Evolutionary conservation across 805 yeast species (phyloP), one percentile per base, ranked within the genome.

Genomic region (Candida sithepensis): DNA sequence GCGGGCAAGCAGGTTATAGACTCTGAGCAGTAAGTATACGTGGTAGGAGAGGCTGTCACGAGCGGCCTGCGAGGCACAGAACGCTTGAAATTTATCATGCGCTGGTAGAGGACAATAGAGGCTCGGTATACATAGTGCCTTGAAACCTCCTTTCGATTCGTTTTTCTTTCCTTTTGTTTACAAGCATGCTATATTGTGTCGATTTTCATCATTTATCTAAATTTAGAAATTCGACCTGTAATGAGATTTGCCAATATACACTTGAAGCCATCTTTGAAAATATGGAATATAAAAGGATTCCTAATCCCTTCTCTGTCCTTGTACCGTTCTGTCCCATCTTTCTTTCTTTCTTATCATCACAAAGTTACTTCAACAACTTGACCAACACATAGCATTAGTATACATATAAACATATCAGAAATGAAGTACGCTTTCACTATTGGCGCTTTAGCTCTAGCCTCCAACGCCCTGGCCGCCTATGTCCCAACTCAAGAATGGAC

Each of bases 401-500:
- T 5, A 30, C 4, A 30, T 5, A 30, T 12, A 10, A 26, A 26
- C 4, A 40, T 26, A 34, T 16, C n/a, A 68, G 32, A 61, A 72
- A 34, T 71, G 76, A 75, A 72, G 67, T 69, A 66, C 69, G 63
- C 67, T 47, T 60, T 58, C 52, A 53, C 73, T 40, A 48, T 70
- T 41, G 54, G 67, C 45, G 60, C 72, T 43, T 58, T 73, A 42
- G 66, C 77, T 49, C 58, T 78, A 42, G 71, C 72, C 40, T 60
- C 77, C 34, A 50, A 71, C 24, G 71, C 79, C 32, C 48, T 71
- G 43, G 81, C 82, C 47, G 85, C 86, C 49, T 72, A 73, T 55
- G 75, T 79, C 52, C 83, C 83, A 54, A 63, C 79, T 47, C 80
- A 77, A 44, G 76, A 79, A 56, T 83, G 84, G 84, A 65, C 84